Evolutionary conservation across 768 basidiomycete genomes (phyloP).

Genomic region (Phylloporus sp.): DNA sequence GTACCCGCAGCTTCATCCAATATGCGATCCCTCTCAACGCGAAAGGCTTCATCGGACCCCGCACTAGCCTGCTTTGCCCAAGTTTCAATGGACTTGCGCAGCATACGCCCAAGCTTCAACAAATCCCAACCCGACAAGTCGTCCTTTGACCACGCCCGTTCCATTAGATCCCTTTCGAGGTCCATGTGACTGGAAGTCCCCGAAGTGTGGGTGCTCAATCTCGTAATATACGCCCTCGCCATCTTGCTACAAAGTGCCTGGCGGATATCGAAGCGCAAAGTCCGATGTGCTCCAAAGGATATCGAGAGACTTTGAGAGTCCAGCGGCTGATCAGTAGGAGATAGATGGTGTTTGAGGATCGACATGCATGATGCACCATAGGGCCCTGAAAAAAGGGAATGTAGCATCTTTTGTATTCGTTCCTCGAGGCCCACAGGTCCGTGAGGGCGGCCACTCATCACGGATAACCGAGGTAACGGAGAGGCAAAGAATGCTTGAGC

Average conservation of each 20-base stretch:
- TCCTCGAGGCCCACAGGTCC: conserved; percentile 42
- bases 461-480: conserved; percentile 63
- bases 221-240: conserved; percentile 60
- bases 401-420: conserved; percentile 51
- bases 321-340: conserved; percentile 27
- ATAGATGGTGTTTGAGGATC: conserved; percentile 55
- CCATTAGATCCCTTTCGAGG: conserved; percentile 60
- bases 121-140: conserved; percentile 67
- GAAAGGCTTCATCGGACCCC: conserved; percentile 24
- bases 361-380: conserved; percentile 62
- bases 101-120: conserved; percentile 46
- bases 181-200: conserved; percentile 58
- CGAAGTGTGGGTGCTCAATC: conserved; percentile 46
- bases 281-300: conserved; percentile 57
- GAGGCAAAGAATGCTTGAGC: conserved; percentile 59
- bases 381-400: conserved; percentile 55
- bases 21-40: conserved; percentile 47
- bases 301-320: conserved; percentile 32
- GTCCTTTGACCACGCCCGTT: conserved; percentile 68
- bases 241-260: conserved; percentile 56
- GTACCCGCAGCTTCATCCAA: conserved; percentile 67
- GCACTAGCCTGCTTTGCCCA: conserved; percentile 46
- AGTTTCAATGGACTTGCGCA: conserved; percentile 50
- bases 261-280: conserved; percentile 59
- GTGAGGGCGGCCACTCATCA: conserved; percentile 37